Evolutionary conservation across 140 eudicot species (phyloP), one percentile per base, ranked within the genome.

Genomic region (Bidens hawaiensis): DNA sequence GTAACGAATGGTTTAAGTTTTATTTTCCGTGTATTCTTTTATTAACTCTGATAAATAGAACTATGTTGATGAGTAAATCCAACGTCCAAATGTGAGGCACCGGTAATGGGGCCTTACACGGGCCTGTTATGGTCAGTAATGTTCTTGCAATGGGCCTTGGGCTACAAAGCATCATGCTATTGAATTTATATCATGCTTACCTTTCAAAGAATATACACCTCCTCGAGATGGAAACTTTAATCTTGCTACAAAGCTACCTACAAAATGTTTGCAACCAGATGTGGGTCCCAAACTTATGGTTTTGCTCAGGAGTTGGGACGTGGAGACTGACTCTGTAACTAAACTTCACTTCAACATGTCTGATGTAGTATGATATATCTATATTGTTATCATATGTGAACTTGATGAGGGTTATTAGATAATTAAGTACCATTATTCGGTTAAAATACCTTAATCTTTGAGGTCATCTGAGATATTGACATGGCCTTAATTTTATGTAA

Each of bases 231-330:
- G 88, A 33, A 63, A 77, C 74, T 58, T 85, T 3, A 88, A 88
- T 73, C 78, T 88, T 70, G 85, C 90, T 43, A 26, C 28, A 9
- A 88, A 85, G 64, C 62, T 85, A 13, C 86, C 88, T 2, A 6
- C 49, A 3, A 8, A 36, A 17, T 71, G 80, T 47, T 69, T 74
- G 24, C 84, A 78, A 76, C 89, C 88, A 2, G 88, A 88, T 54
- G 25, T 88, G 90, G 90, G 94, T n/a, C 96, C 96, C 5, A 85
- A 85, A 68, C 94, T 54, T 88, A 79, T 73, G 97, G 97, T 7
- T n/a, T 89, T 41, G 62, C 79, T 27, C 78, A 77, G 60, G 97
- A 89, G 66, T 69, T 89, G 28, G 90, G 95, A 4, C 85, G 95
- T 21, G 91, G 97, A 16, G 95, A 85, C 61, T 85, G 95, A 85